Evolutionary conservation across 148 eudicot genomes (phyloP).

Genomic region (Polygonum maritimum): DNA sequence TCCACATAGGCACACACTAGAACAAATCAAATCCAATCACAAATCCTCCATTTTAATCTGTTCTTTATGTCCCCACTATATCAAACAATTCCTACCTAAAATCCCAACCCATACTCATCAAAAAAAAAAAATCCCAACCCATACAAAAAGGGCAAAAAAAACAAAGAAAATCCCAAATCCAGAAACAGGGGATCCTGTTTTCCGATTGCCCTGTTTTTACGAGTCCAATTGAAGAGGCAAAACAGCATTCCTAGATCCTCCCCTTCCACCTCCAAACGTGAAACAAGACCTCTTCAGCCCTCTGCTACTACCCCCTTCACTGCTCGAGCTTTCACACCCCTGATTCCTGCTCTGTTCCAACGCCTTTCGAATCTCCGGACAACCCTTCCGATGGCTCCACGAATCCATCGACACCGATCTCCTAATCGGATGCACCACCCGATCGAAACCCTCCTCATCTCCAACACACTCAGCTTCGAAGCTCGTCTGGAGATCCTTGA

Average conservation of each 20-base stretch:
- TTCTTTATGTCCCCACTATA: neutral
- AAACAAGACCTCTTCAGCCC: neutral
- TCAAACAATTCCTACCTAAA: neutral
- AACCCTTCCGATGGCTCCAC: slow-evolving; percentile 40
- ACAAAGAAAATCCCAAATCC: neutral
- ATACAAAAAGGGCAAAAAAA: neutral
- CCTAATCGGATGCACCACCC: slow-evolving; percentile 55
- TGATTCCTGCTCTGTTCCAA: neutral
- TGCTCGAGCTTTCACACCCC: neutral
- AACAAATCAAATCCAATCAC: neutral
- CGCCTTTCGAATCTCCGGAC: slow-evolving; percentile 43
- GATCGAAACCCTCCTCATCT: slow-evolving; percentile 32
- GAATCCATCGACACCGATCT: slow-evolving; percentile 89
- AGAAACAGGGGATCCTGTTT: neutral
- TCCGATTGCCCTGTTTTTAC: neutral
- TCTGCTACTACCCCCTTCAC: neutral
- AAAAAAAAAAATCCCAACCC: neutral
- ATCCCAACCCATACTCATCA: neutral
- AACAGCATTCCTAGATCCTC: slow-evolving; percentile 6
- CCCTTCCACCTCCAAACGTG: slow-evolving; percentile 4
- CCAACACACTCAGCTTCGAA: slow-evolving; percentile 77
- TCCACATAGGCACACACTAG: neutral
- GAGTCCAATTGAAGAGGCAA: slow-evolving; percentile 3
- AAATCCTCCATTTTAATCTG: neutral
- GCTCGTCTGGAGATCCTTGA: slow-evolving; percentile 30